Percentiles rank a stretch among this genome's conserved stretches.
phyloP scores from a whole-genome alignment of 1,139 yeast genomes.

The Diutina mesorugosa region DNA sequence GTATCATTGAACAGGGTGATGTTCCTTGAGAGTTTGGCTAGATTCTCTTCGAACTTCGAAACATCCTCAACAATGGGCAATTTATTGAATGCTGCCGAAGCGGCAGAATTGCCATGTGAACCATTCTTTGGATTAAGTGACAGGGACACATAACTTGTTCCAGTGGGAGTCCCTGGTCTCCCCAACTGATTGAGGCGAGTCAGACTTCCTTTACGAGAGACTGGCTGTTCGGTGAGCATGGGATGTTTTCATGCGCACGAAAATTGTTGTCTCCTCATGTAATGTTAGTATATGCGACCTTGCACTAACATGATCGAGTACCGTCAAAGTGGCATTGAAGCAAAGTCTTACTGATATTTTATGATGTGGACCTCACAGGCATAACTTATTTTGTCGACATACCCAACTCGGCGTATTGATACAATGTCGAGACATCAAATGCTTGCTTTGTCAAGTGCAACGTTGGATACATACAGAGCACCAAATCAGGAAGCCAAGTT shows the following conservation, averaged over 20 bases:
- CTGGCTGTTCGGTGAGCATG: background rate
- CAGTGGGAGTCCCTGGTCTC: background rate
- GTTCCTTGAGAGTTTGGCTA: constrained; percentile 15
- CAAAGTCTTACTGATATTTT: too few species aligned
- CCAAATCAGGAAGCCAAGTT: too few species aligned
- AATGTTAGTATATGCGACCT: background rate
- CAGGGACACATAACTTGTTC: background rate
- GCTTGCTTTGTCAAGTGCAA: too few species aligned
- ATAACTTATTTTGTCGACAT: too few species aligned
- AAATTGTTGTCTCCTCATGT: background rate
- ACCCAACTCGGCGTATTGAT: too few species aligned
- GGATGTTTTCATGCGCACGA: background rate
- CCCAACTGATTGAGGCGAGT: background rate
- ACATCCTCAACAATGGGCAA: constrained; percentile 19
- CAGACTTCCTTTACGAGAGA: background rate
- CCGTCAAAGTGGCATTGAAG: too few species aligned
- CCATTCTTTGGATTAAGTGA: background rate
- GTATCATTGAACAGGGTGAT: constrained; percentile 24
- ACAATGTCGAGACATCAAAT: too few species aligned
- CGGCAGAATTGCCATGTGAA: background rate
- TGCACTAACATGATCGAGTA: too few species aligned
- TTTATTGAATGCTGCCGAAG: constrained; percentile 11
- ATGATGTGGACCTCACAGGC: too few species aligned
- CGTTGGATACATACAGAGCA: too few species aligned
- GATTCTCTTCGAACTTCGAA: constrained; percentile 14